Percentiles rank a stretch among this genome's conserved stretches.
Evolutionary conservation across 345 rosid genomes (phyloP).

Genomic region (Eucalyptus paniculata): DNA sequence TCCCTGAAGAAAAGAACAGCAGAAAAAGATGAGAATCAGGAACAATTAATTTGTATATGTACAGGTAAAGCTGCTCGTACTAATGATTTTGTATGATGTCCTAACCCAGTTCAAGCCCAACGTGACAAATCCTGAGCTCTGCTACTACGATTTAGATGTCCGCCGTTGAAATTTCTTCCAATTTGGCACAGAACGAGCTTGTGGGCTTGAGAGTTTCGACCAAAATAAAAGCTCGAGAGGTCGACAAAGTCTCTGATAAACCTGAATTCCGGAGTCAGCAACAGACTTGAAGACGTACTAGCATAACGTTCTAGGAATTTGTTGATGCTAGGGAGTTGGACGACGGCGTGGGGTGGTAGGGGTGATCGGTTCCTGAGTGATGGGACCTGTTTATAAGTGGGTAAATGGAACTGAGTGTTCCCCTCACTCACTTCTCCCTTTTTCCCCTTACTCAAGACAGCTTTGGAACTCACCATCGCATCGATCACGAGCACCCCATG

Average conservation of each 20-base stretch:
- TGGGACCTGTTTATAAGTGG: too few relatives aligned
- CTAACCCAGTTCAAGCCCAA: not conserved
- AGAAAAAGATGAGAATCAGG: not conserved
- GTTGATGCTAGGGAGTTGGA: not conserved
- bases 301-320: not conserved
- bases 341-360: not conserved
- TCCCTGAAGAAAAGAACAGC: not conserved
- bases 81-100: not conserved
- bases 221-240: not conserved
- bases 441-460: not conserved
- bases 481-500: not conserved
- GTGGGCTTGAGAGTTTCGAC: not conserved
- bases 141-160: not conserved
- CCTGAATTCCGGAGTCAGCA: not conserved
- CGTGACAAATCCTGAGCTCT: not conserved
- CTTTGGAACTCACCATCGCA: not conserved
- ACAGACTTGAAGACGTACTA: not conserved
- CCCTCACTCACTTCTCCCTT: too few relatives aligned
- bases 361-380: too few relatives aligned
- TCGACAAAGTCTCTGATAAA: not conserved
- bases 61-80: not conserved
- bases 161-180: not conserved
- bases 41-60: not conserved
- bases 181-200: not conserved
- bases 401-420: accelerated